Base-by-base conservation (phyloP, 2,329 filamentous ascomycete genomes). In the Venturiaceae sp. region DNA sequence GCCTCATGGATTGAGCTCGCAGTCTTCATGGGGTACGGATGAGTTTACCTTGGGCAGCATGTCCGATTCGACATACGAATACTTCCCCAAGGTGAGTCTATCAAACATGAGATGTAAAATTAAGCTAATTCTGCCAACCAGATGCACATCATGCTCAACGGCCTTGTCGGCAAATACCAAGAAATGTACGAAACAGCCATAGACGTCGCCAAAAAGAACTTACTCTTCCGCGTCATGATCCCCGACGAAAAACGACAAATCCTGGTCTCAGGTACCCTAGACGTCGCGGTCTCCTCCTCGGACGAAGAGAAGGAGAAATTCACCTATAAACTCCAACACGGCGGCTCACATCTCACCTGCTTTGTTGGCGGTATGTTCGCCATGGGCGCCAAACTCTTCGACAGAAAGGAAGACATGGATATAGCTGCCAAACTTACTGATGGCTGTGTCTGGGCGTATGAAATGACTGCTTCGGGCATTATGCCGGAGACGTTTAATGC, bases 291-390 rank as follows among this genome's bases (percentile, higher is more conserved):
- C 6, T 9, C 66, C 60, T 65, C 64, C 21, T 68, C 63, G 21
- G 64, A 68, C 5, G 60, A 65, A 0, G 5, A n/a, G 14, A 39
- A 47, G 14, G 8, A 26, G 4, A 47, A 16, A 62, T 64, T 44
- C 33, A 60, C 13, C 53, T 63, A 55, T 56, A 65, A 63, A 28
- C 65, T 75, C 0, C 64, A 71, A 46, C 64, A 68, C 1, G 71
- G 75, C 39, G 71, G 75, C 11, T 81, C 85, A 60, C 87, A 90
- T 66, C 74, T 89, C 1, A 79, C 80, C 3, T 91, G 87, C 69
- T 91, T 88, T 66, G 75, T 81, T 3, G 87, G 87, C 6, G 87
- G 86, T 9, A 84, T 87, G 75, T 84, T 88, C 50, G 86, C 77
- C 1, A 77, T 91, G 36, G 84, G 81, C 1, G 83, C 86, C 1